Percentiles rank a stretch among this genome's conserved stretches.
phyloP scores from a whole-genome alignment of 225 moss, liverwort and hornwort genomes.

The Physcomitrium patens region DNA sequence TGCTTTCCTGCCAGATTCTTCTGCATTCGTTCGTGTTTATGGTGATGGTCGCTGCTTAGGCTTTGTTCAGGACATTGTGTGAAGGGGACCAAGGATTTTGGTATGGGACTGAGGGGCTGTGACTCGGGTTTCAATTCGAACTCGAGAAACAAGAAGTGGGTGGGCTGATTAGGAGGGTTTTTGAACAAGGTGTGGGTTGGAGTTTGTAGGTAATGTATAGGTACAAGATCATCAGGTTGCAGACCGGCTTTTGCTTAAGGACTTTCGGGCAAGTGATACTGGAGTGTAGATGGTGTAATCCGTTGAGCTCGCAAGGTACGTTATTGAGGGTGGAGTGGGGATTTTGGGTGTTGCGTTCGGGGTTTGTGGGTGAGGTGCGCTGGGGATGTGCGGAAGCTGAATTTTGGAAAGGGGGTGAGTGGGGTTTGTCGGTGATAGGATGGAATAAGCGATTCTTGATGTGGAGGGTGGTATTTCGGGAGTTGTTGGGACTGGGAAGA shows the following conservation, averaged over 20 bases:
- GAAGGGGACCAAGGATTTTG: no score
- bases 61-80: no score
- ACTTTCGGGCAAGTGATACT: background rate
- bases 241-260: background rate
- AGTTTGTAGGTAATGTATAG: background rate
- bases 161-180: background rate
- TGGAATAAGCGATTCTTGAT: background rate
- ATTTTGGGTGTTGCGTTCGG: slow-evolving; percentile 5
- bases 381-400: background rate
- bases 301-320: slow-evolving; percentile 24
- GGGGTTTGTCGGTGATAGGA: slow-evolving; percentile 21
- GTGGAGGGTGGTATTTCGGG: background rate
- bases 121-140: no score
- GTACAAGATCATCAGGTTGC: slow-evolving; percentile 5
- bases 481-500: background rate
- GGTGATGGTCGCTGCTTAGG: no score
- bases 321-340: background rate
- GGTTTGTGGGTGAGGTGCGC: slow-evolving; percentile 8
- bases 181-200: background rate
- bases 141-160: background rate
- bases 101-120: no score
- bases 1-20: no score
- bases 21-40: no score
- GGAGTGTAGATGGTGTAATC: slow-evolving; percentile 34
- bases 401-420: slow-evolving; percentile 1